These are phyloP conservation scores for Aspergillus luchuensis DNA, from an alignment of 2,329 filamentous ascomycete genomes.

Conservation along the genomic window DNA sequence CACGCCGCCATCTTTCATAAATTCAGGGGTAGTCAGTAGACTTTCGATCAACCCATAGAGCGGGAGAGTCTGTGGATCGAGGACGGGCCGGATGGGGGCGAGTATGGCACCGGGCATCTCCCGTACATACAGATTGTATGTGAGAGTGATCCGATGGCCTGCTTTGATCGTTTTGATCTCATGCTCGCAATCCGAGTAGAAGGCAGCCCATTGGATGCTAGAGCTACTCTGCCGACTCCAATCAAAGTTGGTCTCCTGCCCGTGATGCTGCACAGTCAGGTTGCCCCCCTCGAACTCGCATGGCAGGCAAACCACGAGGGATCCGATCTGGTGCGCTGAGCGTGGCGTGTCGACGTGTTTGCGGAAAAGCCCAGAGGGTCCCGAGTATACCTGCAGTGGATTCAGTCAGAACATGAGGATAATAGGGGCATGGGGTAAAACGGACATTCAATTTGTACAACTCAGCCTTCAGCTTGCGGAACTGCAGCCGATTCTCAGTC, in stretches of 20 bases:
- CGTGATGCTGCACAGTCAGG: conserved; percentile 37
- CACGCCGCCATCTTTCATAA: conserved; percentile 45
- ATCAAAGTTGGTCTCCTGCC: conserved; percentile 27
- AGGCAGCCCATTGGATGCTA: conserved; percentile 40
- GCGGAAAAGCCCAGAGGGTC: conserved; percentile 54
- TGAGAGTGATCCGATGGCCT: conserved; percentile 60
- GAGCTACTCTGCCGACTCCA: conserved; percentile 28
- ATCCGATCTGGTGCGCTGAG: conserved; percentile 53
- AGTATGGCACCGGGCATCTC: conserved; percentile 34
- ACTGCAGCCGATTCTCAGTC: conserved; percentile 15
- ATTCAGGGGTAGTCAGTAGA: conserved; percentile 34
- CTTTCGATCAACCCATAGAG: conserved; percentile 39
- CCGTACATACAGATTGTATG: conserved; percentile 59
- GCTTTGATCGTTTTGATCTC: conserved; percentile 49
- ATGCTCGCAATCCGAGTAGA: conserved; percentile 43
- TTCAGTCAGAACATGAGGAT: neutral
- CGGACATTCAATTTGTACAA: conserved; percentile 60
- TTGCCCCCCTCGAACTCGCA: conserved; percentile 36
- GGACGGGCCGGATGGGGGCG: conserved; percentile 12
- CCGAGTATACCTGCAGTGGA: conserved; percentile 51
- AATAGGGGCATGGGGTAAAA: neutral
- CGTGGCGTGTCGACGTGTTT: conserved; percentile 58
- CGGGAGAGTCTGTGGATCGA: conserved; percentile 39
- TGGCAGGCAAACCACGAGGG: conserved; percentile 56
- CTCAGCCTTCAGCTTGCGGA: conserved; percentile 51